Base-by-base conservation (phyloP, 116 monocot species). In the Cymodocea nodosa region DNA sequence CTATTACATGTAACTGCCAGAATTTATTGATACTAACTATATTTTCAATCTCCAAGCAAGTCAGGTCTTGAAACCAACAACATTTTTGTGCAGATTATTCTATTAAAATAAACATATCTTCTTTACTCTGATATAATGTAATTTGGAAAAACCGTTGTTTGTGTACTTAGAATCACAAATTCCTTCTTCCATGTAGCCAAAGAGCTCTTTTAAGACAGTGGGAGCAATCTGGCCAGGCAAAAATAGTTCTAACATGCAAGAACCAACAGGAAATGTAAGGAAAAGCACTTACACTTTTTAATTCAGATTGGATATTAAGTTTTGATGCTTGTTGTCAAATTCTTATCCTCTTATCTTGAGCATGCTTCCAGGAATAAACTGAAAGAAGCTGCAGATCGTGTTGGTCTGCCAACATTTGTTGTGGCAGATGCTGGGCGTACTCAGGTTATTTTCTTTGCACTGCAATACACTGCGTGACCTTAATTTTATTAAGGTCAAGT, bases 361-460 rank as follows among this genome's bases (percentile, higher is more conserved):
- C 18, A 15, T 77, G 0, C 59, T 70, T 24, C 44, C 66, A 97
- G 95, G 95, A 97, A 87, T 83, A 97, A 65, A 76, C 72, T 97
- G 60, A 97, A 87, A 76, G 82, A 84, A 59, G 66, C 79, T 60
- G 95, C 95, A 60, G 95, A 97, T 52, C 73, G 73, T n/a, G 78
- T 76, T 66, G 87, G 91, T 35, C 85, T 97, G 60, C 91, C 90
- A 67, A 97, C 87, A 66, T 85, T 83, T 83, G 52, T 90, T 63
- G 91, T 97, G 68, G 85, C 95, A 74, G 95, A 97, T 87, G 95
- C 95, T 36, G 95, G 90, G 19, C 81, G 85, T 40, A 95, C 95
- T 44, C 90, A 95, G 95, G 95, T 95, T 65, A 35, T 59, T 69
- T 59, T 23, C 44, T 53, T n/a, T 49, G 10, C 8, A 13, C 50